These are phyloP conservation scores for Podaxis mareebaensis DNA, from an alignment of 768 basidiomycete genomes.

Conservation along the genomic window DNA sequence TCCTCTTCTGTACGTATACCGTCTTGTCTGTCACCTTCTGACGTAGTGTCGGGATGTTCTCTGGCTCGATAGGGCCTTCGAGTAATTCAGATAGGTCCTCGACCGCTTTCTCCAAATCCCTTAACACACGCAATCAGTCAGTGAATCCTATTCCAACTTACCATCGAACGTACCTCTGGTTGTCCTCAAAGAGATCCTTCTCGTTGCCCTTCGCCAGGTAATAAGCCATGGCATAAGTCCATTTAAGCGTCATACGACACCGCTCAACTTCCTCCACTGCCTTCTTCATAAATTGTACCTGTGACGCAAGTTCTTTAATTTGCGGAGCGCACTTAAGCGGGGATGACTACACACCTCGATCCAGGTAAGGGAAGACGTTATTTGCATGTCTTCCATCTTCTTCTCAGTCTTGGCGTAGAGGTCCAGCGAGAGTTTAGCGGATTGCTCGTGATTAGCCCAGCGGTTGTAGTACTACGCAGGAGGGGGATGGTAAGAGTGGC, in stretches of 20 bases:
- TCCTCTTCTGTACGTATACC: conserved; percentile 96
- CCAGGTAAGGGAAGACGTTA: conserved; percentile 90
- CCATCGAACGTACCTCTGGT: conserved; percentile 69
- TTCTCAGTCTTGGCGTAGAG: conserved; percentile 95
- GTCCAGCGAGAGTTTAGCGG: conserved; percentile 93
- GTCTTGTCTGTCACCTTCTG: conserved; percentile 97
- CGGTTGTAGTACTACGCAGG: conserved; percentile 92
- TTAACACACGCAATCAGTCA: conserved; percentile 25
- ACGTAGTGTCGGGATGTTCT: conserved; percentile 75
- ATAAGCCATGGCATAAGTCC: conserved; percentile 99
- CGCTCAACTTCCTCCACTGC: conserved; percentile 91
- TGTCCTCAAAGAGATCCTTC: conserved; percentile 97
- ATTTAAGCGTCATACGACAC: conserved; percentile 95
- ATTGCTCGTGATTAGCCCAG: conserved; percentile 99
- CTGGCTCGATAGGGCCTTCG: conserved; percentile 88
- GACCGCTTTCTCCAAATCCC: conserved; percentile 92
- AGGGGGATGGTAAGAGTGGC: conserved; percentile 11
- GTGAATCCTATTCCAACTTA: neutral
- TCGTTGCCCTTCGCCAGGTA: conserved; percentile 88
- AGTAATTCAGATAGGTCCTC: conserved; percentile 93
- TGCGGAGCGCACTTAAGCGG: too few species aligned
- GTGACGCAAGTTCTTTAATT: neutral
- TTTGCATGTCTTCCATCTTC: conserved; percentile 99
- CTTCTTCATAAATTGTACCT: conserved; percentile 93
- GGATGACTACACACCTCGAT: conserved; percentile 63